Evolutionary conservation across 2,329 filamentous ascomycete species (phyloP).

Genomic region (Kalaharituber pfeilii): DNA sequence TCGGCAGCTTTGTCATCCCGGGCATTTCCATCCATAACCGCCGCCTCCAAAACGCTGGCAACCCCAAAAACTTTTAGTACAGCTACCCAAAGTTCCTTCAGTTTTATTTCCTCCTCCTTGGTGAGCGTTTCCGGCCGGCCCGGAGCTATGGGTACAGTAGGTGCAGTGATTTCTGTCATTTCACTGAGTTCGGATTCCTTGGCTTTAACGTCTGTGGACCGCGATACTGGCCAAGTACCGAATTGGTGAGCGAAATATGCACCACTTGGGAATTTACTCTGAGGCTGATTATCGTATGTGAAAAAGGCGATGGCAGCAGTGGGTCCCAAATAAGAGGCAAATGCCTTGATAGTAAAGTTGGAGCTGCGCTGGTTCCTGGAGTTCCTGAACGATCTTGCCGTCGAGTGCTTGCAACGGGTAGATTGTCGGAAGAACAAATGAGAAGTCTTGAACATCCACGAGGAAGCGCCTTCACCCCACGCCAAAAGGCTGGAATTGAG

Average conservation of each 20-base stretch:
- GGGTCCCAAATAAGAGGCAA: background rate
- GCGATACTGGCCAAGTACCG: background rate
- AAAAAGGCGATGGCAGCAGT: background rate
- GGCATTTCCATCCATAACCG: slow-evolving; percentile 13
- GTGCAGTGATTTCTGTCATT: background rate
- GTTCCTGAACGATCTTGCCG: background rate
- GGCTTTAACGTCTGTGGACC: background rate
- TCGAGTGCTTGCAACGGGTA: background rate
- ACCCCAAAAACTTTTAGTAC: slow-evolving; percentile 62
- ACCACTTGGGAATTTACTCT: background rate
- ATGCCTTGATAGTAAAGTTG: background rate
- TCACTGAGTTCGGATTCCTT: background rate
- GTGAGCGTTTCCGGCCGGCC: slow-evolving; percentile 78
- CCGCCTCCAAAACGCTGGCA: slow-evolving; percentile 17
- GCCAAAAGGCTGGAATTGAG: no score
- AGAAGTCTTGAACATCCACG: background rate
- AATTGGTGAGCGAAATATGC: background rate
- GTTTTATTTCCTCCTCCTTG: slow-evolving; percentile 70
- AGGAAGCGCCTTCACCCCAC: no score
- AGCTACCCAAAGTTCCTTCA: slow-evolving; percentile 70
- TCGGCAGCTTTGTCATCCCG: slow-evolving; percentile 23
- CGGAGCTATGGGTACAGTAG: slow-evolving; percentile 25
- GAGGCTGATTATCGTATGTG: background rate
- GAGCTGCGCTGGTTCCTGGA: background rate
- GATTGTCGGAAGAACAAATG: background rate